Evolutionary conservation across 169 alveolate genomes (phyloP), one percentile per base, ranked within the genome.

Genomic region (Eimeria acervulina): DNA sequence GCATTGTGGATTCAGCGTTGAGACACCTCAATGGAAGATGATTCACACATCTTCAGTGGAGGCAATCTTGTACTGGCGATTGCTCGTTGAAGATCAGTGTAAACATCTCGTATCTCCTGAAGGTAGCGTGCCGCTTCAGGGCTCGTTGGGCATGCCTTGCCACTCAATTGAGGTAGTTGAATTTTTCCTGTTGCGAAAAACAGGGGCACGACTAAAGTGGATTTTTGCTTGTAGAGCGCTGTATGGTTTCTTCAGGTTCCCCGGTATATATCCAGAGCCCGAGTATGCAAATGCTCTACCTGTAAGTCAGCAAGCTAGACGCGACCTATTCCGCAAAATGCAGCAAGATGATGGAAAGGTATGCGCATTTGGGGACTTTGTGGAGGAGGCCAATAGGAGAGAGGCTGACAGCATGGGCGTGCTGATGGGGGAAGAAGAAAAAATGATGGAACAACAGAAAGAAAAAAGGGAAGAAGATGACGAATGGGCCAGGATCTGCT

Each of bases 401-500:
- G 81, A 87, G 26, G 81, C 78, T 36, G 93, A 59, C 40, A 31
- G 40, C 36, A 19, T 33, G 28, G 21, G 91, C 47, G 28, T 26
- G 17, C 15, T 83, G 66, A 36, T 47, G 52, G 61, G 23, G 81
- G 61, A 36, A 38, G 81, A 61, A 13, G 81, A 87, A 47, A 81
- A 36, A 12, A 68, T 87, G 83, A 87, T 87, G 93, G 44, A 59
- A 33, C 66, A 21, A 40, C 93, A 87, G 63, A 44, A 47, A 23
- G 93, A 87, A 13, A 87, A 63, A 66, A 26, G 93, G 81, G 61
- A 87, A 87, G 93, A 59, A 19, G 93, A 87, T 33, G 93, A 87
- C 80, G 93, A 87, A 26, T 87, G 81, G 93, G 93, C 93, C 78
- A 87, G 80, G 83, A 68, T 87, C 26, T 87, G 93, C 83, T 63